phyloP scores from a whole-genome alignment of 345 rosid species.

The Brassica cretica region DNA sequence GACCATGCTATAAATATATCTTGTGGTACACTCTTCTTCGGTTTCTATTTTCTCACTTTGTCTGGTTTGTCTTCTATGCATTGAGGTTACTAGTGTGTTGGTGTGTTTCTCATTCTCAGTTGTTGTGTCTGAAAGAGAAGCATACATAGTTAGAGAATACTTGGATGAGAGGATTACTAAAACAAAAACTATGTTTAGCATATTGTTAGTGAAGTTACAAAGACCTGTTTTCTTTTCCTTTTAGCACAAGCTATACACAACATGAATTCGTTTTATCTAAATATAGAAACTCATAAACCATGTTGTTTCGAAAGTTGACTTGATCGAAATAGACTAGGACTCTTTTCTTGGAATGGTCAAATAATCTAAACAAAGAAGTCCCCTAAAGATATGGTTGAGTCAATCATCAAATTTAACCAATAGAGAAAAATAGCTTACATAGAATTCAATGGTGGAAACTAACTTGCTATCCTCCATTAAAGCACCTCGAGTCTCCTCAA shows the following conservation, averaged over 20 bases:
- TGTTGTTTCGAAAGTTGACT: slow-evolving; percentile 1
- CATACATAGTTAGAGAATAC: slow-evolving; percentile 11
- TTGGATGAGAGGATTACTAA: slow-evolving; percentile 24
- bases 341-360: slow-evolving; percentile 27
- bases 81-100: slow-evolving; percentile 12
- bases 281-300: slow-evolving; percentile 23
- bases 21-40: neutral
- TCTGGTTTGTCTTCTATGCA: neutral
- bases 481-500: slow-evolving; percentile 34
- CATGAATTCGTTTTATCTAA: slow-evolving; percentile 19
- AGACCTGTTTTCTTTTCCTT: neutral
- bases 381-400: slow-evolving; percentile 30
- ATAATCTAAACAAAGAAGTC: slow-evolving; percentile 32
- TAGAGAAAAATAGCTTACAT: slow-evolving; percentile 31
- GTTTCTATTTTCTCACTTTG: slow-evolving; percentile 12
- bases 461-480: slow-evolving; percentile 36
- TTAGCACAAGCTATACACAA: neutral
- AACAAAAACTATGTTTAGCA: slow-evolving; percentile 31
- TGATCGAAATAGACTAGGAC: slow-evolving; percentile 5
- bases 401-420: slow-evolving; percentile 17
- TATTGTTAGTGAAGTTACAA: neutral
- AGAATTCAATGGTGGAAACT: slow-evolving; percentile 35
- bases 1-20: neutral
- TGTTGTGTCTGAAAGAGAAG: slow-evolving; percentile 18
- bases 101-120: neutral